Percentiles rank a stretch among this genome's conserved stretches.
phyloP scores from a whole-genome alignment of 352 stramenopile species.

The Pythium folliculosum region DNA sequence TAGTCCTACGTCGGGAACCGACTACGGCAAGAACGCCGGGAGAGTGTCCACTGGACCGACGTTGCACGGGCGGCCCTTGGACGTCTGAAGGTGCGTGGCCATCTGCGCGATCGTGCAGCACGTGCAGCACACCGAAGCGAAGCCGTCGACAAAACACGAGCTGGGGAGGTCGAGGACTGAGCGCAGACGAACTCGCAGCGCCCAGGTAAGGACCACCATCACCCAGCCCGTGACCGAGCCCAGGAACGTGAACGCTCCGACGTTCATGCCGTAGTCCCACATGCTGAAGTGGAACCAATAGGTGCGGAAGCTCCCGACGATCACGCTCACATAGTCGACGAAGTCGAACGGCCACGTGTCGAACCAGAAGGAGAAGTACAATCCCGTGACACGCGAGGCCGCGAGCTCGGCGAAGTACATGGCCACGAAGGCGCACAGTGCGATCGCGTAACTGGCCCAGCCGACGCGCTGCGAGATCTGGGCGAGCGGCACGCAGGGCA shows the following conservation, averaged over 20 bases:
- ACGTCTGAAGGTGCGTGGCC: constrained; percentile 10
- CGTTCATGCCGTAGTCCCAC: not conserved
- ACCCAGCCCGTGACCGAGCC: not conserved
- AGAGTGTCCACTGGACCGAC: not conserved
- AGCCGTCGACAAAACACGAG: not conserved
- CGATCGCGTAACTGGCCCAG: not conserved
- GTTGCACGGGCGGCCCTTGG: not conserved
- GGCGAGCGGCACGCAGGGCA: not conserved
- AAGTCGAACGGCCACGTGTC: too few relatives aligned
- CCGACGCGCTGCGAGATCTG: constrained; percentile 3
- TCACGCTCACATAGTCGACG: too few relatives aligned
- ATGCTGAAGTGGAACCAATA: not conserved
- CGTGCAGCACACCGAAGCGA: not conserved
- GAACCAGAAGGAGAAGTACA: not conserved
- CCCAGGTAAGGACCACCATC: not conserved
- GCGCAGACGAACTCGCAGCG: not conserved
- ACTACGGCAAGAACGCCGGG: not conserved
- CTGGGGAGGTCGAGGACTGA: not conserved
- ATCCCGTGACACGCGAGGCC: not conserved
- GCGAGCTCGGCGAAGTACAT: constrained; percentile 1
- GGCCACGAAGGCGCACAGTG: not conserved
- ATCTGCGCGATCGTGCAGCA: constrained; percentile 17
- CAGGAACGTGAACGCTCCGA: not conserved
- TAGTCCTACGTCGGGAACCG: too few relatives aligned
- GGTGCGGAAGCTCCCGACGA: not conserved